Evolutionary conservation across 345 rosid genomes (phyloP).

Genomic region (Litchi chinensis): DNA sequence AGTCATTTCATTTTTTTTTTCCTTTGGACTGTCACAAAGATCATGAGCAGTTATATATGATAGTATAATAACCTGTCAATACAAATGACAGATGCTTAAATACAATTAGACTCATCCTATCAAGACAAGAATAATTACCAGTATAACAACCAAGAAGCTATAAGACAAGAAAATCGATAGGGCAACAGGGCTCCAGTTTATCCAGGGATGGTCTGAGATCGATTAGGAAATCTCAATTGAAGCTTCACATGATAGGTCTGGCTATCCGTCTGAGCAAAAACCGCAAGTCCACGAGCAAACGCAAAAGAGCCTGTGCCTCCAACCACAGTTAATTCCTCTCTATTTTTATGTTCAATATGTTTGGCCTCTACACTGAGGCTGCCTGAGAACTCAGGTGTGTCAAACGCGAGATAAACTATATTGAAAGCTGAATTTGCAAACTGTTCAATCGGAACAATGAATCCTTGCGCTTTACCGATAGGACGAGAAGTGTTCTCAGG

Average conservation of each 20-base stretch:
- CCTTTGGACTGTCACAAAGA: background rate
- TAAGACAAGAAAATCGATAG: background rate
- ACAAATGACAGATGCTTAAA: background rate
- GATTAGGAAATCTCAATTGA: conserved; percentile 62
- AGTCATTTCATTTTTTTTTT: background rate
- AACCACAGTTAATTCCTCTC: conserved; percentile 59
- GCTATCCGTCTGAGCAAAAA: conserved; percentile 40
- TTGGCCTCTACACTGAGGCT: conserved; percentile 68
- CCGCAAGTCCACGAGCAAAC: conserved; percentile 73
- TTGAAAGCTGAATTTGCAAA: conserved; percentile 71
- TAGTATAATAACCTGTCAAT: background rate
- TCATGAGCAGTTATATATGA: background rate
- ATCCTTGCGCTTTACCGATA: conserved; percentile 78
- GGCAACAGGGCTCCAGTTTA: conserved; percentile 23
- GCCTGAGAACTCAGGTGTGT: conserved; percentile 55
- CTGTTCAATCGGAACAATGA: conserved; percentile 59
- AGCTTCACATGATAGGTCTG: conserved; percentile 71
- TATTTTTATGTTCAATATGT: conserved; percentile 33
- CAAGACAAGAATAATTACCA: background rate
- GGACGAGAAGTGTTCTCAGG: conserved; percentile 68
- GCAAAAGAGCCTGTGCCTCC: conserved; percentile 90
- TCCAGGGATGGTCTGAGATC: conserved; percentile 50
- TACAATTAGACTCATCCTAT: background rate
- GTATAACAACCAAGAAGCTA: background rate
- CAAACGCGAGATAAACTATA: conserved; percentile 65